Evolutionary conservation across 192 early-diverging fungal genomes (phyloP).

Genomic region (Coemansia sp.): DNA sequence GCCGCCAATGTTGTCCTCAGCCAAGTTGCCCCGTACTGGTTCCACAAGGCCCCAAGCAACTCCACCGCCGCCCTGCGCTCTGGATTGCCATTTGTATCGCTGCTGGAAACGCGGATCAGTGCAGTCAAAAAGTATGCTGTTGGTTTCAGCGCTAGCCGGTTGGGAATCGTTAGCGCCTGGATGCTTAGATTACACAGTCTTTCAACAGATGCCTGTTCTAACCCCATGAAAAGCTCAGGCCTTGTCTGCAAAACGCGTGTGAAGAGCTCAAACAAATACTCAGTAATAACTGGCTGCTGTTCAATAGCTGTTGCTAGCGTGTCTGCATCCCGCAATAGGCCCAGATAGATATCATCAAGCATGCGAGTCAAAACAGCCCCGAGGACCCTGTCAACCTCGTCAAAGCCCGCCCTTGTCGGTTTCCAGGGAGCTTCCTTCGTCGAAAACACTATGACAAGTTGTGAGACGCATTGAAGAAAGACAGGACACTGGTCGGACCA

Average conservation of each 20-base stretch:
- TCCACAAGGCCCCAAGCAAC: conserved; percentile 25
- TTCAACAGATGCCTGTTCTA: conserved; percentile 12
- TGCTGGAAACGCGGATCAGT: conserved; percentile 29
- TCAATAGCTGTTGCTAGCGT: conserved; percentile 26
- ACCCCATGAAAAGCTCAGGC: conserved; percentile 14
- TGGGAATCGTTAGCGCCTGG: conserved; percentile 46
- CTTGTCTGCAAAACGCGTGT: conserved; percentile 37
- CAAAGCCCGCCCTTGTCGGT: neutral
- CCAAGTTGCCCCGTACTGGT: conserved; percentile 34
- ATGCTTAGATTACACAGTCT: conserved; percentile 37
- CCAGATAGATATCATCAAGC: conserved; percentile 24
- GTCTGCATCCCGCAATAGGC: conserved; percentile 26
- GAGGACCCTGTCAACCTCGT: conserved; percentile 26
- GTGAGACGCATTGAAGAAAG: conserved; percentile 38
- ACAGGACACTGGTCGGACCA: conserved; percentile 50
- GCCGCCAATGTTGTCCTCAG: conserved; percentile 39
- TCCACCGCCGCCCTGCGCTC: conserved; percentile 5
- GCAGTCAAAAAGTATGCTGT: conserved; percentile 40
- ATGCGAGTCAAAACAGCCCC: conserved; percentile 35
- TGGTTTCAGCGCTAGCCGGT: conserved; percentile 42
- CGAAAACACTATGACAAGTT: conserved; percentile 32
- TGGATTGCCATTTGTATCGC: neutral
- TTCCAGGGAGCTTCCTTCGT: conserved; percentile 17
- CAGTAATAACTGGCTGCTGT: conserved; percentile 47
- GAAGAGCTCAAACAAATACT: conserved; percentile 37